Evolutionary conservation across 2,329 filamentous ascomycete species (phyloP).

Genomic region (Zasmidium cellare): DNA sequence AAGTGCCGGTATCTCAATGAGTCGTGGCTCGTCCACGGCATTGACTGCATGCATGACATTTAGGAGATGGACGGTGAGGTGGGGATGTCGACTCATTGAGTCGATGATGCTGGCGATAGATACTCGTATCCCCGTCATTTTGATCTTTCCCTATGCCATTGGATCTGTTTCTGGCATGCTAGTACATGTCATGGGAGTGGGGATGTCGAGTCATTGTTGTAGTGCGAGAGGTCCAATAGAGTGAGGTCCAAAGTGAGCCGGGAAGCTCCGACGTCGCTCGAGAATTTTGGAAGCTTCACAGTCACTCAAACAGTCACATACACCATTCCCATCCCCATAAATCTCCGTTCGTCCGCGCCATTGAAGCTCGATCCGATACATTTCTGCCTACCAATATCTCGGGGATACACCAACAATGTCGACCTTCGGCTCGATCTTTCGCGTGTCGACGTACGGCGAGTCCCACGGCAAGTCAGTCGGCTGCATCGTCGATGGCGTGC

Average conservation of each 20-base stretch:
- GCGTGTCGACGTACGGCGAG: conserved; percentile 81
- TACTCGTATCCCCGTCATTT: too few relatives aligned
- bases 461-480: conserved; percentile 91
- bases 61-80: too few relatives aligned
- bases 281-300: not conserved
- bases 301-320: not conserved
- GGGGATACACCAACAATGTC: conserved; percentile 61
- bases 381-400: not conserved
- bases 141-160: too few relatives aligned
- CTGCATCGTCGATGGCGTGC: conserved; percentile 91
- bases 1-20: too few relatives aligned
- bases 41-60: too few relatives aligned
- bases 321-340: not conserved
- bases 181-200: too few relatives aligned
- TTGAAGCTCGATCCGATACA: not conserved
- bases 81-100: too few relatives aligned
- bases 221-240: not conserved
- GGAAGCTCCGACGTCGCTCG: not conserved
- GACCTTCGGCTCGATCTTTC: conserved; percentile 80
- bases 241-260: not conserved
- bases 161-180: too few relatives aligned
- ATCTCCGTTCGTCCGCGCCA: not conserved
- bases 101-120: too few relatives aligned
- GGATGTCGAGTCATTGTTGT: not conserved
- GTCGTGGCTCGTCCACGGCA: too few relatives aligned